Evolutionary conservation across 1,139 yeast genomes (phyloP), one percentile per base, ranked within the genome.

Genomic region (Taphrina sp.): DNA sequence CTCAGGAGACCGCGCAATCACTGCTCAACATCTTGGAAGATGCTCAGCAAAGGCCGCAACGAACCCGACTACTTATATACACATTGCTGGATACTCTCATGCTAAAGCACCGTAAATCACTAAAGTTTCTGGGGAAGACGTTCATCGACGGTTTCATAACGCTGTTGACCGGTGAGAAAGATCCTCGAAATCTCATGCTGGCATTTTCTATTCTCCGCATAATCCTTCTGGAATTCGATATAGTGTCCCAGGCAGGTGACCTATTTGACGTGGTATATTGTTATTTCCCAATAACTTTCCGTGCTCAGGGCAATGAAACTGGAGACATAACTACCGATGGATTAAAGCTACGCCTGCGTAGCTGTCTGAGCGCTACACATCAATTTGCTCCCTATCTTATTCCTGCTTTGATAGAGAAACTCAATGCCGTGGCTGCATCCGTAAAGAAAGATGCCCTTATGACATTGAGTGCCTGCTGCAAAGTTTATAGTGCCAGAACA

Each of bases 271-370:
- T 86, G 34, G 76, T 89, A 37, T 92, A 92, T 67, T 92, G 98
- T 69, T 94, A 94, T 71, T 94, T 90, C 71, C 99, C 99, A 3
- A 90, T 94, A 53, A 85, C 96, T 0, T 94, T 94, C 70, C 55
- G 62, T 19, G 63, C 66, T 17, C 96, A 98, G 1, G 96, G 97
- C 1, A 83, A 86, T 66, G 96, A 90, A 68, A 95, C 96, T 0
- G 88, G 89, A 67, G 81, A 83, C 60, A 86, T 89, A 60, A 81
- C 95, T 0, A 79, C 89, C 1, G 78, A 76, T 1, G 85, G 88
- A 55, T 75, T 92, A 62, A 88, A 87, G 65, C 45, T 64, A 5
- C 76, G 79, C 7, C 72, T 92, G 56, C 74, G 70, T 70, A 64
- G 61, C 61, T 35, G 85, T 5, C 76, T 92, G 42, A 75, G 89